phyloP scores from a whole-genome alignment of 208 protist genomes.

The Crithidia thermophila region DNA sequence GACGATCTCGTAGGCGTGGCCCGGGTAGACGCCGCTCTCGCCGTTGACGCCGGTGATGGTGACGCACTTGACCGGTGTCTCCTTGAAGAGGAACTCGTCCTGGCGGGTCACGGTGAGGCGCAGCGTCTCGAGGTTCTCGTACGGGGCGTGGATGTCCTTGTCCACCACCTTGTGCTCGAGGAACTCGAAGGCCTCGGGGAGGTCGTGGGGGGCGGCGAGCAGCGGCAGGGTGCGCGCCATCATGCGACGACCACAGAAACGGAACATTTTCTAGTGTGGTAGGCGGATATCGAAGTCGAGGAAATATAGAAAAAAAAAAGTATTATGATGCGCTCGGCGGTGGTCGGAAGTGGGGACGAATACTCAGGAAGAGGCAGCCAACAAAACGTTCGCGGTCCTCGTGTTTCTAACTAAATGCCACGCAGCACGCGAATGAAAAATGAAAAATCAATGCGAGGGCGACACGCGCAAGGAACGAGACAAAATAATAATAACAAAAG shows the following conservation, averaged over 20 bases:
- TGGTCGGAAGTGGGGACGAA: too few species aligned
- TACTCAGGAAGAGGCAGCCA: too few species aligned
- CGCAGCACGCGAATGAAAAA: too few species aligned
- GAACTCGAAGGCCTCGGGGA: constrained; percentile 89
- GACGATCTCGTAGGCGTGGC: constrained; percentile 90
- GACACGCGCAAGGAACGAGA: too few species aligned
- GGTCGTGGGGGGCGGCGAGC: constrained; percentile 40
- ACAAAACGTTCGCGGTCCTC: too few species aligned
- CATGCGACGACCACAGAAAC: constrained; percentile 61
- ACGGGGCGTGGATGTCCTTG: constrained; percentile 81
- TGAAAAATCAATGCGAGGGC: too few species aligned
- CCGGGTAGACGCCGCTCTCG: constrained; percentile 86
- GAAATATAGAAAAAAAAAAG: too few species aligned
- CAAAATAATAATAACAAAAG: too few species aligned
- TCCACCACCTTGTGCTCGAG: constrained; percentile 84
- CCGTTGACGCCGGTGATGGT: constrained; percentile 79
- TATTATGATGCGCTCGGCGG: too few species aligned
- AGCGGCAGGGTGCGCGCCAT: constrained; percentile 65
- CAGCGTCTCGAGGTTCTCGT: constrained; percentile 86
- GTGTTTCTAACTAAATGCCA: too few species aligned
- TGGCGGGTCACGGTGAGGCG: constrained; percentile 89
- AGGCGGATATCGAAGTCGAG: too few species aligned
- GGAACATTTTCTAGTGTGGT: constrained; percentile 66
- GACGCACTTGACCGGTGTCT: constrained; percentile 84
- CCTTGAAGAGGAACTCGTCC: constrained; percentile 88